Base-by-base conservation (phyloP, 148 eudicot genomes). In the Amaranthus hypochondriacus region DNA sequence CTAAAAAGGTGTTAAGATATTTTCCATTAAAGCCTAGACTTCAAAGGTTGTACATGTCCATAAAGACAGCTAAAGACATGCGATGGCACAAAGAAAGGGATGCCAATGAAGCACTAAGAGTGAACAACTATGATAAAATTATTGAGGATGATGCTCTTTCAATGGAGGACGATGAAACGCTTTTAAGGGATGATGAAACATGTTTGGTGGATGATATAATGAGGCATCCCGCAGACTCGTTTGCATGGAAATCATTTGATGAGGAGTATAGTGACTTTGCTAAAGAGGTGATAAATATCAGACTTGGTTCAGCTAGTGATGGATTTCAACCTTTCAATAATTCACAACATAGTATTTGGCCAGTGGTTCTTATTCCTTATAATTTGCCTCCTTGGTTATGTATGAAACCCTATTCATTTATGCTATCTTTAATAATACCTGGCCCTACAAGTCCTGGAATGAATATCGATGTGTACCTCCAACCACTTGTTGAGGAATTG, bases 251-350 rank as follows among this genome's bases (percentile, higher is more conserved):
- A 28, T 28, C 39, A 28, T 28, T 28, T 28, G 39, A 28, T 28
- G 11, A 39, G 9, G 21, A 55, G 28, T 15, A 74, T 72, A 47
- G 9, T 1, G 15, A 48, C 5, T 83, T 83, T 62, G 47, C 83
- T 48, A 0, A 3, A 56, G 83, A 83, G 15, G 65, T 73, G 54
- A 60, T 73, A 2, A 83, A 80, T 61, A 73, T 83, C 48, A 65
- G 79, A 21, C 66, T 83, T 18, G 83, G 83, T 5, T 21, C 72
- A n/a, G 77, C 79, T 3, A 39, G 71, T 66, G 79, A 76, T 68
- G 77, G 77, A 0, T 82, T 82, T 66, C 73, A 75, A 28, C 73
- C 79, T 9, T 82, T 71, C 6, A 18, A 58, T 50, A 71, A 82
- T 28, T 28, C 39, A 28, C 39, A 28, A 28, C 39, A 28, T 28